Evolutionary conservation across 2,329 filamentous ascomycete genomes (phyloP).

Genomic region (Colletotrichum plurivorum): DNA sequence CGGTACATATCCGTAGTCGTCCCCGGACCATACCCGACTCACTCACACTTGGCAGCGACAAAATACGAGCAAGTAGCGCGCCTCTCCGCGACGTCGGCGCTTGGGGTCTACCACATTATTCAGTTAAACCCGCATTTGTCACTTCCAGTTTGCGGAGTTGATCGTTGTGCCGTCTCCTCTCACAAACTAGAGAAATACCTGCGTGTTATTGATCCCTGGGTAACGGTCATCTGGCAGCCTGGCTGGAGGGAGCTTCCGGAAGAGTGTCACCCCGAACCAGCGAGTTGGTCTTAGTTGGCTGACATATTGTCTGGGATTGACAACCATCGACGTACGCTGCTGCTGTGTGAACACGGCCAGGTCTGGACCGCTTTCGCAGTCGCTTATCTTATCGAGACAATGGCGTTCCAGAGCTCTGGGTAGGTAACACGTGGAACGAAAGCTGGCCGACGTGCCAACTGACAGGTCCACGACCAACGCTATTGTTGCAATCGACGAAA

Average conservation of each 20-base stretch:
- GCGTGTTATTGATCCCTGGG: too few relatives aligned
- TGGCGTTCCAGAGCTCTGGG: not conserved
- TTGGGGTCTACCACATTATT: too few relatives aligned
- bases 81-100: too few relatives aligned
- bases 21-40: too few relatives aligned
- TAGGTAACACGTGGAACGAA: slow-evolving; percentile 13
- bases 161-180: too few relatives aligned
- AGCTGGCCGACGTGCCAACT: not conserved
- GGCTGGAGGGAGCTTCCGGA: not conserved
- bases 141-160: too few relatives aligned
- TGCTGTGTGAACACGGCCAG: not conserved
- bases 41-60: too few relatives aligned
- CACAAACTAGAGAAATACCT: too few relatives aligned
- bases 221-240: not conserved
- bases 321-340: not conserved
- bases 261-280: slow-evolving; percentile 8
- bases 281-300: slow-evolving; percentile 3
- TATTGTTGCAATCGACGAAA: not conserved
- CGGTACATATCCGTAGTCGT: too few relatives aligned
- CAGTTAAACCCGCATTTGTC: too few relatives aligned
- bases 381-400: slow-evolving; percentile 26
- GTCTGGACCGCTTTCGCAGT: not conserved
- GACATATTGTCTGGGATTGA: slow-evolving; percentile 5
- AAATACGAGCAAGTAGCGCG: too few relatives aligned
- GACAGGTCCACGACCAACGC: not conserved